Conservation (phyloP, 2,329 filamentous ascomycete species). For the Aurifilum marmelostoma region DNA sequence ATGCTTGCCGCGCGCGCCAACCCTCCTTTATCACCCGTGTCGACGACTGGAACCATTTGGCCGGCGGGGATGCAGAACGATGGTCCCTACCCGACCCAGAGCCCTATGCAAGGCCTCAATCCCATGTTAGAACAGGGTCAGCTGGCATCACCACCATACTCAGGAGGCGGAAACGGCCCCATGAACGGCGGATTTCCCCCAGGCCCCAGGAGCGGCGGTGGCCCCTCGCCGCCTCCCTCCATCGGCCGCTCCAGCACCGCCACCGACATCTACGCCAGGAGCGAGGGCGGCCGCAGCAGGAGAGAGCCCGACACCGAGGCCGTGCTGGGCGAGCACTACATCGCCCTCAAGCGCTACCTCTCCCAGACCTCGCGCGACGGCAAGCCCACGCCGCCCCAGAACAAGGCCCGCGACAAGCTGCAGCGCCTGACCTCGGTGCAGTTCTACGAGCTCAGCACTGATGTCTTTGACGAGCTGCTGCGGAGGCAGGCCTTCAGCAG, state of each 20-base stretch:
- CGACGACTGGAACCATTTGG: constrained; percentile 83
- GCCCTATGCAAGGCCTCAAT: constrained; percentile 22
- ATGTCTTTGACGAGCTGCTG: constrained; percentile 93
- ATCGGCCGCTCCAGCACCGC: constrained; percentile 84
- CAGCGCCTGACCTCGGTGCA: constrained; percentile 87
- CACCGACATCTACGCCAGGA: constrained; percentile 68
- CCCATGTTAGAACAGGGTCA: constrained; percentile 50
- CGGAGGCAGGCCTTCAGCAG: constrained; percentile 75
- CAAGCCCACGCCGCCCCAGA: constrained; percentile 73
- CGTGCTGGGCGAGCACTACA: constrained; percentile 78
- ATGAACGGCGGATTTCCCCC: constrained; percentile 64
- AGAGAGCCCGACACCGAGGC: constrained; percentile 63
- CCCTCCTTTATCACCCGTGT: constrained; percentile 80
- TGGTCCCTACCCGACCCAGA: constrained; percentile 51
- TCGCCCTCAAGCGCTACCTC: constrained; percentile 76
- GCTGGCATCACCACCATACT: constrained; percentile 71
- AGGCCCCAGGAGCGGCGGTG: constrained; percentile 59
- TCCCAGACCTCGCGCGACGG: constrained; percentile 73
- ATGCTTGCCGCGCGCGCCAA: constrained; percentile 44
- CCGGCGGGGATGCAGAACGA: constrained; percentile 66
- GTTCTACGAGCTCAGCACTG: constrained; percentile 96
- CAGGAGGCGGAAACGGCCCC: constrained; percentile 62
- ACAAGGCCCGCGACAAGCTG: constrained; percentile 92
- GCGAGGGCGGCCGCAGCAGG: constrained; percentile 65
- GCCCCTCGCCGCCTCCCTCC: constrained; percentile 85